Evolutionary conservation across 2,329 filamentous ascomycete genomes (phyloP).

Genomic region (Tolypocladium tropicale): DNA sequence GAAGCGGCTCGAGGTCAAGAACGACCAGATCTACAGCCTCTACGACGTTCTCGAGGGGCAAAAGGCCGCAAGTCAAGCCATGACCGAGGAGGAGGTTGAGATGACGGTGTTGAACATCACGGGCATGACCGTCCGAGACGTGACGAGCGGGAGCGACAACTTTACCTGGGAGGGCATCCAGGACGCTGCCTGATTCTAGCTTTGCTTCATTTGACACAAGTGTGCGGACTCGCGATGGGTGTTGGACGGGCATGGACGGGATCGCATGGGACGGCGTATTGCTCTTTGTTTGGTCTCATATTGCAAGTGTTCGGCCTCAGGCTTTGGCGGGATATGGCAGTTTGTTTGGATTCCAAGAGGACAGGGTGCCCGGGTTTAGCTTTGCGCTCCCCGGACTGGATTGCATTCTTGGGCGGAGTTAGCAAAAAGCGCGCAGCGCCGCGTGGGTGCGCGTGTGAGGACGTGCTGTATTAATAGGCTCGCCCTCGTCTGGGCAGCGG

Average conservation of each 20-base stretch:
- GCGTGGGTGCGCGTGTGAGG: neutral
- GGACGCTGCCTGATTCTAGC: constrained; percentile 9
- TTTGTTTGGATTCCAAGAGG: neutral
- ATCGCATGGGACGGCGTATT: neutral
- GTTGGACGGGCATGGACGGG: neutral
- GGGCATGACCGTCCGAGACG: constrained; percentile 32
- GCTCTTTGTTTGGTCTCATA: neutral
- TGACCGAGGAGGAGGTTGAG: constrained; percentile 53
- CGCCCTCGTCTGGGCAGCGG: neutral
- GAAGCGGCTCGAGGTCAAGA: constrained; percentile 58
- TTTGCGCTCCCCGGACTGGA: neutral
- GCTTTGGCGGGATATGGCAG: neutral
- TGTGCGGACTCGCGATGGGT: neutral
- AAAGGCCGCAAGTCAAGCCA: constrained; percentile 52
- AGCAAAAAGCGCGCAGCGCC: neutral
- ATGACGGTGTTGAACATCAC: constrained; percentile 50
- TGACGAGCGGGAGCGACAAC: constrained; percentile 25
- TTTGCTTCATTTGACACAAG: neutral
- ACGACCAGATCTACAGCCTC: constrained; percentile 70
- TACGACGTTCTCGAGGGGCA: constrained; percentile 80
- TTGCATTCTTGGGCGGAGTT: neutral
- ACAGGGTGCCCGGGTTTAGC: neutral
- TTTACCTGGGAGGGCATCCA: constrained; percentile 31
- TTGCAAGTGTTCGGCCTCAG: neutral
- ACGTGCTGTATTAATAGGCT: neutral